Evolutionary conservation across 495 filamentous ascomycete species (phyloP).

Genomic region (Trypethelium eluteriae): DNA sequence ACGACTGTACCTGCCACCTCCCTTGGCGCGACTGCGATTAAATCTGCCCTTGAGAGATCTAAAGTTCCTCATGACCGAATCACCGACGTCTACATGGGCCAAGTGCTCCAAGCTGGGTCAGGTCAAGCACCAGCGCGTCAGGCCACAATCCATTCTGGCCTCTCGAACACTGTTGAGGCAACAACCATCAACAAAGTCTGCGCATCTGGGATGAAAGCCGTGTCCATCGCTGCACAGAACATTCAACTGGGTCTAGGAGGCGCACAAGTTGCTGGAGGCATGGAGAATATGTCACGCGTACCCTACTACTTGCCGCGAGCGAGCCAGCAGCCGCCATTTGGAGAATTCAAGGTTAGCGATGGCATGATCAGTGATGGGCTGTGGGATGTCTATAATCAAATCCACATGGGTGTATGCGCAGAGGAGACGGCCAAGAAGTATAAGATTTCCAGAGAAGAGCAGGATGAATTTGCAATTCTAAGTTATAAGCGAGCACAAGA

Average conservation of each 20-base stretch:
- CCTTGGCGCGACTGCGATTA: constrained; percentile 82
- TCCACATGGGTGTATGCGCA: constrained; percentile 98
- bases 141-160: constrained; percentile 78
- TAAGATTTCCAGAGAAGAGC: constrained; percentile 67
- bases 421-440: constrained; percentile 89
- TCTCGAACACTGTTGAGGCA: constrained; percentile 69
- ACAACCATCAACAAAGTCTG: constrained; percentile 97
- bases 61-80: constrained; percentile 68
- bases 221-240: constrained; percentile 81
- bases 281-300: constrained; percentile 94
- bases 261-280: constrained; percentile 84
- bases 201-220: constrained; percentile 86
- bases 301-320: constrained; percentile 83
- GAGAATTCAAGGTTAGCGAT: constrained; percentile 78
- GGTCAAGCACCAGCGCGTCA: constrained; percentile 92
- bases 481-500: constrained; percentile 81
- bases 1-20: constrained; percentile 71
- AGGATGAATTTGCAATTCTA: constrained; percentile 83
- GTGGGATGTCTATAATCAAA: constrained; percentile 92
- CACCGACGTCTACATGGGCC: constrained; percentile 92
- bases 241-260: constrained; percentile 84
- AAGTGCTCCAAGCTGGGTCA: constrained; percentile 76
- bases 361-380: constrained; percentile 91
- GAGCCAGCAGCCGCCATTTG: constrained; percentile 69
- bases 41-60: constrained; percentile 76